phyloP scores from a whole-genome alignment of 768 basidiomycete genomes.

The Trametes punicea region DNA sequence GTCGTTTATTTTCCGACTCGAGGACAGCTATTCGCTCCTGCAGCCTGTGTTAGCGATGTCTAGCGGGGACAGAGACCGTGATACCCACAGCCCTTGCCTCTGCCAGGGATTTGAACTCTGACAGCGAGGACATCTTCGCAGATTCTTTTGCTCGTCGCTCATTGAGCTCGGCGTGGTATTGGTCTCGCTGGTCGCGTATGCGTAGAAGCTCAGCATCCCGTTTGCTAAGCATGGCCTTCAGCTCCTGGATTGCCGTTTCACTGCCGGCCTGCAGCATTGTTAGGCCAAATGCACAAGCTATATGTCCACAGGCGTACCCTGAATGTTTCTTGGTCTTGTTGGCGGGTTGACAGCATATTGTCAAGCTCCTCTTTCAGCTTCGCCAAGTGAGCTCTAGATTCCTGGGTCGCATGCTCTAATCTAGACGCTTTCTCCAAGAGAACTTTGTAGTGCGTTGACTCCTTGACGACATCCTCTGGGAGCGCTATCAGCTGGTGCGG shows the following conservation, averaged over 20 bases:
- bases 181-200: constrained; percentile 71
- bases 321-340: constrained; percentile 8
- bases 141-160: constrained; percentile 68
- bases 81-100: constrained; percentile 52
- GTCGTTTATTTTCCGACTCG: constrained; percentile 66
- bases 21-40: constrained; percentile 74
- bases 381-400: constrained; percentile 37
- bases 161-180: constrained; percentile 55
- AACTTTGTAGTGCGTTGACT: constrained; percentile 52
- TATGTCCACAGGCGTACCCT: constrained; percentile 6
- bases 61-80: constrained; percentile 3
- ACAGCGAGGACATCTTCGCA: constrained; percentile 52
- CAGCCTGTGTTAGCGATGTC: background rate
- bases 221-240: constrained; percentile 56
- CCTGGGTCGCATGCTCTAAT: constrained; percentile 42
- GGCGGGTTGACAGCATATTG: constrained; percentile 30
- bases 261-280: constrained; percentile 34
- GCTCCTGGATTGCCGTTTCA: constrained; percentile 56
- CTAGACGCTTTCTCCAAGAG: constrained; percentile 52
- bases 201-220: constrained; percentile 66
- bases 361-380: constrained; percentile 45
- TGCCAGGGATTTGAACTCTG: constrained; percentile 64
- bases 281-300: background rate
- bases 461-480: constrained; percentile 43
- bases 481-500: constrained; percentile 29